A percentile compares a stretch with the other conserved stretches of the same genome.
phyloP scores from a whole-genome alignment of 192 early-diverging fungal genomes.

The Gonapodya sp. region DNA sequence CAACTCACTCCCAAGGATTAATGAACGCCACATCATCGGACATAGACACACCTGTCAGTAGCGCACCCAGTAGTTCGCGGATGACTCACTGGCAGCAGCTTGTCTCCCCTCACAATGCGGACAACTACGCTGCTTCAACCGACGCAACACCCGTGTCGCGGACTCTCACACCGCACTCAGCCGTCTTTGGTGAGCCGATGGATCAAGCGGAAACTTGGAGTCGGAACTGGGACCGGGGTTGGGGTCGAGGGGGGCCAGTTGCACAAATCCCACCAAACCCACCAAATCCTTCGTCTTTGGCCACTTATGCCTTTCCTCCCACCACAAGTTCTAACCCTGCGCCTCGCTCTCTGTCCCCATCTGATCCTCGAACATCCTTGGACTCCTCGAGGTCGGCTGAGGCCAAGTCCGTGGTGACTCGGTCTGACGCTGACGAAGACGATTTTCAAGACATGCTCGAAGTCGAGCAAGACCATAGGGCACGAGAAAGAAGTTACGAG shows the following conservation, averaged over 20 bases:
- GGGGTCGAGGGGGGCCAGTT: neutral
- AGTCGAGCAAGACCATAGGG: neutral
- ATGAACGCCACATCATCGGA: neutral
- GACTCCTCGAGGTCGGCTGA: neutral
- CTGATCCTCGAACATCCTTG: neutral
- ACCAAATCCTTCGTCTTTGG: neutral
- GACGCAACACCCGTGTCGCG: too few species aligned
- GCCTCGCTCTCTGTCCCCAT: too few species aligned
- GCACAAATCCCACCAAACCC: neutral
- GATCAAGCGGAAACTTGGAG: neutral
- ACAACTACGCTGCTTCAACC: too few species aligned
- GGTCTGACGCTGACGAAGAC: neutral
- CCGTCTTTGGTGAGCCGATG: too few species aligned
- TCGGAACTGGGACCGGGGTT: neutral
- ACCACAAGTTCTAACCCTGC: neutral
- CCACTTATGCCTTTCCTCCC: neutral
- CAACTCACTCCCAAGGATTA: too few species aligned
- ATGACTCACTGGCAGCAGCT: neutral
- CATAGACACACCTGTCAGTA: neutral
- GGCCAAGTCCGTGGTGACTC: neutral
- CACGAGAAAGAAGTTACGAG: neutral
- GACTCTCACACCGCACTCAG: too few species aligned
- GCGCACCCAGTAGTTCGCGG: neutral
- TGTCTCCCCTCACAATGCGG: too few species aligned
- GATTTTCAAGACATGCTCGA: too few species aligned